phyloP scores from a whole-genome alignment of 257 asterid genomes.

The Paraleonurus japonicus region DNA sequence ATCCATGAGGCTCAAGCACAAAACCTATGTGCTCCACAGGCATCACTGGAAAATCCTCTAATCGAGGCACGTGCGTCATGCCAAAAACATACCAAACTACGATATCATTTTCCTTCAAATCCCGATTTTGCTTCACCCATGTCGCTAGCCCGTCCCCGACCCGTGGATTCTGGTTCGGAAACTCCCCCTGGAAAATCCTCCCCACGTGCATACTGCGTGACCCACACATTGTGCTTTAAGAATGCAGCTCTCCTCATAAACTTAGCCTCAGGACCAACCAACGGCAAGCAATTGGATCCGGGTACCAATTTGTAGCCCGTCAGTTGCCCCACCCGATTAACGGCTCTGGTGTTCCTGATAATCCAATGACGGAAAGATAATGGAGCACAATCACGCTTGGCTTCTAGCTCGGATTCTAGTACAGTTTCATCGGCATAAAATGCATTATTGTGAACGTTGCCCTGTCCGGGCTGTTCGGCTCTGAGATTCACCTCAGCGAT shows the following conservation, averaged over 20 bases:
- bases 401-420: constrained; percentile 78
- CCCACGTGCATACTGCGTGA: constrained; percentile 78
- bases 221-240: constrained; percentile 91
- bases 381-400: constrained; percentile 86
- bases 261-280: constrained; percentile 90
- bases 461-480: constrained; percentile 83
- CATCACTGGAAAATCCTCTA: constrained; percentile 99
- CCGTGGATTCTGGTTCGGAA: constrained; percentile 98
- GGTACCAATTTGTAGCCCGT: constrained; percentile 93
- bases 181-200: constrained; percentile 98
- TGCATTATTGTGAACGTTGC: constrained; percentile 81
- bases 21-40: constrained; percentile 91
- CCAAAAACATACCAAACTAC: constrained; percentile 97
- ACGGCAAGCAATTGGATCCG: constrained; percentile 80
- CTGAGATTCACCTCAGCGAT: constrained; percentile 89
- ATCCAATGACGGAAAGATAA: constrained; percentile 91
- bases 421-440: constrained; percentile 88
- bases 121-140: constrained; percentile 82
- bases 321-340: constrained; percentile 76
- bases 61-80: constrained; percentile 87
- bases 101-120: constrained; percentile 77
- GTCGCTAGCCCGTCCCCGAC: constrained; percentile 90
- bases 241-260: constrained; percentile 90
- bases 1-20: constrained; percentile 56
- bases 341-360: constrained; percentile 78